Evolutionary conservation across 768 basidiomycete genomes (phyloP).

Genomic region (Termitomyces sp.): DNA sequence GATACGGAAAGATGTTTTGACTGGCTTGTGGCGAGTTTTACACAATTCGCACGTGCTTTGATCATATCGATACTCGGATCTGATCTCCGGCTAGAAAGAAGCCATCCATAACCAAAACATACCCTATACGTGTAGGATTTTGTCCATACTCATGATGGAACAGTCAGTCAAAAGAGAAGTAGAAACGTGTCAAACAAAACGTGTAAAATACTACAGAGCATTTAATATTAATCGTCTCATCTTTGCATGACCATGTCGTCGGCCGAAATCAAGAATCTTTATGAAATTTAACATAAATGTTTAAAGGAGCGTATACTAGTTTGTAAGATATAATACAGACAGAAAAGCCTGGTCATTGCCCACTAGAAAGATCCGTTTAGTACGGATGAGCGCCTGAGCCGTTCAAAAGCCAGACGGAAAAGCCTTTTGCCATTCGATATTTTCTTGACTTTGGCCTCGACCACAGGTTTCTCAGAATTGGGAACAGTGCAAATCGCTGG

Average conservation of each 20-base stretch:
- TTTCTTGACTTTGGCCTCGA: slow-evolving; percentile 14
- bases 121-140: no score
- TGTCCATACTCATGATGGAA: neutral
- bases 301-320: slow-evolving; percentile 8
- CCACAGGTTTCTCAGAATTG: neutral
- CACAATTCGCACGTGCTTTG: slow-evolving; percentile 29
- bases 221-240: no score
- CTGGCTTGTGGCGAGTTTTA: slow-evolving; percentile 24
- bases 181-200: neutral
- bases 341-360: neutral
- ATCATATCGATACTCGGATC: slow-evolving; percentile 27
- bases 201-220: no score
- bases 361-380: slow-evolving; percentile 4
- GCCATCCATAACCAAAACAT: no score
- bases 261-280: neutral
- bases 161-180: neutral
- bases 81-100: slow-evolving; percentile 1
- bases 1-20: slow-evolving; percentile 17
- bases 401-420: slow-evolving; percentile 29
- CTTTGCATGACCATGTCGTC: neutral
- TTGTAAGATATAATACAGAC: neutral
- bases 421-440: slow-evolving; percentile 24
- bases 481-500: slow-evolving; percentile 6
- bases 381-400: slow-evolving; percentile 8
- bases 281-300: neutral